These are phyloP conservation scores for Rhizopogon sp. DNA, from an alignment of 768 basidiomycete genomes.

Conservation along the genomic window DNA sequence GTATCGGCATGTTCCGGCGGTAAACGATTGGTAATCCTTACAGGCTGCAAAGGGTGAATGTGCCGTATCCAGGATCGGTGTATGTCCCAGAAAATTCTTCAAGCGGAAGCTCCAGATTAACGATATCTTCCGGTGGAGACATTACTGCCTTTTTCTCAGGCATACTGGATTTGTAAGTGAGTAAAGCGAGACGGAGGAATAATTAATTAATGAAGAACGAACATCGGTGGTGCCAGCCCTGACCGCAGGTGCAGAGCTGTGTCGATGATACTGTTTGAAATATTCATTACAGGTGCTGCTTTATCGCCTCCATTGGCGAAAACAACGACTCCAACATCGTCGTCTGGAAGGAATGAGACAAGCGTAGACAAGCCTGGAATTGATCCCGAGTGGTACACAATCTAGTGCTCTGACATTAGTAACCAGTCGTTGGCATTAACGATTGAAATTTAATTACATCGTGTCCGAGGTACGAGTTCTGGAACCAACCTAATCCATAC, in stretches of 20 bases:
- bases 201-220: background rate
- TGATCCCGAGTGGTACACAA: constrained; percentile 29
- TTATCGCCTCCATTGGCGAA: constrained; percentile 29
- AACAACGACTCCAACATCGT: constrained; percentile 30
- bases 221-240: constrained; percentile 3
- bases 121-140: background rate
- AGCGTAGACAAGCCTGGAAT: constrained; percentile 29
- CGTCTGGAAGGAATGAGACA: constrained; percentile 29
- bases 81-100: constrained; percentile 33
- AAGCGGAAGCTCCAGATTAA: constrained; percentile 8
- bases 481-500: constrained; percentile 42
- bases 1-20: too few species aligned
- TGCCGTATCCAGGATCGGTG: constrained; percentile 31
- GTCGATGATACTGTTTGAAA: constrained; percentile 18
- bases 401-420: constrained; percentile 13
- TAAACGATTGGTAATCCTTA: too few species aligned
- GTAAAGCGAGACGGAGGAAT: background rate
- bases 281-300: constrained; percentile 4
- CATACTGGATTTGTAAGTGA: background rate
- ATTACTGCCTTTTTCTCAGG: background rate
- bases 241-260: constrained; percentile 11
- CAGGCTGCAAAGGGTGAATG: constrained; percentile 32
- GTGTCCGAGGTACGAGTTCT: constrained; percentile 34
- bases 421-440: background rate
- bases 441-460: constrained; percentile 23